phyloP scores from a whole-genome alignment of 2,329 filamentous ascomycete species.

The Lecanicillium sp. region DNA sequence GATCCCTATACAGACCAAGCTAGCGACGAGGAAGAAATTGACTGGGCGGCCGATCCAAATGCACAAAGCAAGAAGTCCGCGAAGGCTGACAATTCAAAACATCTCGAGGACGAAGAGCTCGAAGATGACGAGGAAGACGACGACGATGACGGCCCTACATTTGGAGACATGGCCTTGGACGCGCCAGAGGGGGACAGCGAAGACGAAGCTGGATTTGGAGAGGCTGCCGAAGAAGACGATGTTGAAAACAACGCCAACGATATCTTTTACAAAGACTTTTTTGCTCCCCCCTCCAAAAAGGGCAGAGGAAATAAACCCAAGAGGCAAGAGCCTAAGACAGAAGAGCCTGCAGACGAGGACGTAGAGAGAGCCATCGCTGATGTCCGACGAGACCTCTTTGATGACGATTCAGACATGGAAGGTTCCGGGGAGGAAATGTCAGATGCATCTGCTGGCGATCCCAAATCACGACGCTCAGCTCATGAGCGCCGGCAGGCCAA shows the following conservation, averaged over 20 bases:
- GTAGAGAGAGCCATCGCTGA: constrained; percentile 77
- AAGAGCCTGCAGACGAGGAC: constrained; percentile 52
- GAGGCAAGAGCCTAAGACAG: constrained; percentile 28
- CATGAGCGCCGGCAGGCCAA: constrained; percentile 84
- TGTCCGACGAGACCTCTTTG: constrained; percentile 84
- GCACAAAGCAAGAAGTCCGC: constrained; percentile 22
- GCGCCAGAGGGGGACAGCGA: constrained; percentile 61
- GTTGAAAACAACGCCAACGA: constrained; percentile 72
- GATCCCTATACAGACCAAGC: constrained; percentile 66
- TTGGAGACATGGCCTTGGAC: constrained; percentile 69
- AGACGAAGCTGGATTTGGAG: constrained; percentile 50
- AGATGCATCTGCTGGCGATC: constrained; percentile 59
- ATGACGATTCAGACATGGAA: constrained; percentile 60
- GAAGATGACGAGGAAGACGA: constrained; percentile 51
- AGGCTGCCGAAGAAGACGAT: constrained; percentile 46
- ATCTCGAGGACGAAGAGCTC: constrained; percentile 21
- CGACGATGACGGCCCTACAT: constrained; percentile 73
- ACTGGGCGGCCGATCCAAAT: constrained; percentile 78
- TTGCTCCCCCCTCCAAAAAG: constrained; percentile 73
- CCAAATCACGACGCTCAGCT: constrained; percentile 66
- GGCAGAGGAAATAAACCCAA: constrained; percentile 48
- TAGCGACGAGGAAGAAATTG: constrained; percentile 77
- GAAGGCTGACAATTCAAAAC: constrained; percentile 19
- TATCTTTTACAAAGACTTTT: constrained; percentile 88
- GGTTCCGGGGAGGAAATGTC: constrained; percentile 58